A percentile compares a stretch with the other conserved stretches of the same genome.
These are phyloP conservation scores for Desmodesmus armatus DNA, from an alignment of 139 green algal genomes.

Conservation along the genomic window DNA sequence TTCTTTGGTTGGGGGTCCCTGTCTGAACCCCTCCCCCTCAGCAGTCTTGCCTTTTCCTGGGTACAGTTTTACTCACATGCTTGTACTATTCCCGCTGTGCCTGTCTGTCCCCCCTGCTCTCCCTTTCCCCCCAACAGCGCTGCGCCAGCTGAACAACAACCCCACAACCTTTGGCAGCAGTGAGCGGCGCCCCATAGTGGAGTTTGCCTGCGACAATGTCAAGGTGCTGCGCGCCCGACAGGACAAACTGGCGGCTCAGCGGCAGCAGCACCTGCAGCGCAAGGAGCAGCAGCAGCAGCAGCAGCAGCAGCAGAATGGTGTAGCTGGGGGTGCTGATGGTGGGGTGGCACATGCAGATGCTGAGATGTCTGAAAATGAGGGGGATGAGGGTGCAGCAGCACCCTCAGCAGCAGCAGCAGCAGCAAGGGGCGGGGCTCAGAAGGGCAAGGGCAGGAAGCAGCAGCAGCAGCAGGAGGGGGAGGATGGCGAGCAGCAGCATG, in stretches of 20 bases:
- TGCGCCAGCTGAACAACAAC: constrained; percentile 98
- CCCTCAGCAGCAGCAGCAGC: too few species aligned
- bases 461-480: neutral
- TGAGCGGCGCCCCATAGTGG: constrained; percentile 81
- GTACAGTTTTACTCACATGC: too few species aligned
- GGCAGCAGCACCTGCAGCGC: constrained; percentile 35
- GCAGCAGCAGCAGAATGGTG: too few species aligned
- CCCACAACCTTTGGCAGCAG: constrained; percentile 69
- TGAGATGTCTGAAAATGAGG: constrained; percentile 6
- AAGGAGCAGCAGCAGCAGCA: constrained; percentile 26
- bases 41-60: too few species aligned
- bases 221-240: constrained; percentile 71
- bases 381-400: constrained; percentile 34
- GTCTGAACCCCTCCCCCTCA: too few species aligned
- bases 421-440: constrained; percentile 8
- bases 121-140: constrained; percentile 86
- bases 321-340: neutral
- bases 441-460: neutral
- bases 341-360: constrained; percentile 3
- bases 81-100: too few species aligned
- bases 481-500: constrained; percentile 1
- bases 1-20: too few species aligned
- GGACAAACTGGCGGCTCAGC: constrained; percentile 30
- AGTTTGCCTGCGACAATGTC: constrained; percentile 93
- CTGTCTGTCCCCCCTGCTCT: too few species aligned